Conservation (phyloP, 495 filamentous ascomycete species). For the Penicillium salamii region DNA sequence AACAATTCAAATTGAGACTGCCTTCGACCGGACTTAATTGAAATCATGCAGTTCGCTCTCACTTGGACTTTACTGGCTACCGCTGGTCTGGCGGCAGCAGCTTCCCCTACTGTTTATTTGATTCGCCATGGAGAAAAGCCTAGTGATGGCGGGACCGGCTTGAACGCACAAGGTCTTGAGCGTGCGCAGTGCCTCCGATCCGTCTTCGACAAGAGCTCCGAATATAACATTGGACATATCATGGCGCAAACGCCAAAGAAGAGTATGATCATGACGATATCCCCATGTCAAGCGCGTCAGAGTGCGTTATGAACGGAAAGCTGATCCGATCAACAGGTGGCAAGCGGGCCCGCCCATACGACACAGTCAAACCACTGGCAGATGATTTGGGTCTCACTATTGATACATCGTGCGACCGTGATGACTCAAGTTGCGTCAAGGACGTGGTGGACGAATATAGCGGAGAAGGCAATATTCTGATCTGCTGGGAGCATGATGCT, state of each 20-base stretch:
- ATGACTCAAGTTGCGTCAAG: constrained; percentile 46
- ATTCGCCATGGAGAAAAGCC: constrained; percentile 62
- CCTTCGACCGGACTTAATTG: background rate
- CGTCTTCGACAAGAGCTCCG: constrained; percentile 44
- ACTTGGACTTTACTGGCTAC: constrained; percentile 20
- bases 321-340: constrained; percentile 35
- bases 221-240: constrained; percentile 52
- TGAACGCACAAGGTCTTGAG: constrained; percentile 42
- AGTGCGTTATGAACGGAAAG: background rate
- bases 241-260: constrained; percentile 49
- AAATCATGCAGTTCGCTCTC: constrained; percentile 9
- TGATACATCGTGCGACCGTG: constrained; percentile 48
- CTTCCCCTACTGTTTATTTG: constrained; percentile 46
- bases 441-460: constrained; percentile 41
- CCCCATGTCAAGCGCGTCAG: background rate
- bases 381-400: constrained; percentile 48
- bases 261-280: constrained; percentile 29
- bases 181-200: constrained; percentile 50
- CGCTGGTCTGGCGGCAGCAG: constrained; percentile 13
- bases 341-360: constrained; percentile 44
- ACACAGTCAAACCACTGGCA: constrained; percentile 51
- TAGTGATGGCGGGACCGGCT: constrained; percentile 36
- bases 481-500: constrained; percentile 56
- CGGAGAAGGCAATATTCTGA: constrained; percentile 51
- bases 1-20: background rate